Evolutionary conservation across 208 protist genomes (phyloP).

Genomic region (Leptomonas pyrrhocoris): DNA sequence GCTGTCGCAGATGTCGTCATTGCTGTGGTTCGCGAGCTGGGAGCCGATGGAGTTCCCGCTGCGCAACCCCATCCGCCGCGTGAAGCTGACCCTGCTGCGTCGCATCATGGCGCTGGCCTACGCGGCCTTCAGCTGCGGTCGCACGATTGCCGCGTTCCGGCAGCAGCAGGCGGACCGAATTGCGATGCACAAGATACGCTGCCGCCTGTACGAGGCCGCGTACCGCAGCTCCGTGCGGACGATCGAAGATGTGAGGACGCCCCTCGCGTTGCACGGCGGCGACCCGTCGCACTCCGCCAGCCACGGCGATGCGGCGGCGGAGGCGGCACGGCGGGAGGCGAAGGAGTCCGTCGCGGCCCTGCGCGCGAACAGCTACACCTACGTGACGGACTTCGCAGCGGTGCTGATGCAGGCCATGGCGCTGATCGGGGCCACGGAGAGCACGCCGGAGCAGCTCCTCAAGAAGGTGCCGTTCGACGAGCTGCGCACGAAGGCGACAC

Average conservation of each 20-base stretch:
- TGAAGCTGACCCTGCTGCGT: conserved; percentile 44
- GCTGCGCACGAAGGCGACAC: conserved; percentile 28
- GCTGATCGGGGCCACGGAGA: conserved; percentile 28
- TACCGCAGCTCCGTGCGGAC: neutral
- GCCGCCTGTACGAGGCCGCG: conserved; percentile 2
- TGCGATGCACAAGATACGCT: conserved; percentile 27
- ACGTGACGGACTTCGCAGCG: conserved; percentile 31
- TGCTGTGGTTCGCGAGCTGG: conserved; percentile 51
- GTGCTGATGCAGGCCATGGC: conserved; percentile 16
- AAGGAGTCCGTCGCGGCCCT: conserved; percentile 6
- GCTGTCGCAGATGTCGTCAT: conserved; percentile 25
- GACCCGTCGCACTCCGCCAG: neutral
- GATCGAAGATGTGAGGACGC: neutral
- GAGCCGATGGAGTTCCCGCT: conserved; percentile 44
- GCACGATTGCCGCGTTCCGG: conserved; percentile 20
- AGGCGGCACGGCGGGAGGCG: neutral
- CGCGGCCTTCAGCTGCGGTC: conserved; percentile 38
- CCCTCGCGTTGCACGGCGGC: neutral
- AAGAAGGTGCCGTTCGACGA: conserved; percentile 38
- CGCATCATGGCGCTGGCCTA: conserved; percentile 41
- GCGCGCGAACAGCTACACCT: conserved; percentile 31
- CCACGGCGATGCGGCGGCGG: neutral
- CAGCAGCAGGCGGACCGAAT: conserved; percentile 29
- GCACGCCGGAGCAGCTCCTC: conserved; percentile 33
- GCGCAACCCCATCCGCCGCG: conserved; percentile 40